Conservation (phyloP, 257 asterid species). For the Ballota nigra region DNA sequence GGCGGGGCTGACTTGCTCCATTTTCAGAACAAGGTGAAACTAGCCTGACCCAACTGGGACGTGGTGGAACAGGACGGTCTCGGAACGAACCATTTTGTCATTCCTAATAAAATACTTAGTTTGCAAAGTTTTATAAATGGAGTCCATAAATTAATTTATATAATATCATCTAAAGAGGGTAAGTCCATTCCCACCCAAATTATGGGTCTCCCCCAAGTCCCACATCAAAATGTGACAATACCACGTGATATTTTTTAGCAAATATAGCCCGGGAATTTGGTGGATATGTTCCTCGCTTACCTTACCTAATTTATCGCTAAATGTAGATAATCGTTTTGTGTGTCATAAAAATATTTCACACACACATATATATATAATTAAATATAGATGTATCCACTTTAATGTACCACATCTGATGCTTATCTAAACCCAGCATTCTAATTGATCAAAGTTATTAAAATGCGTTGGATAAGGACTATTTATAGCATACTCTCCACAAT, state of each 20-base stretch:
- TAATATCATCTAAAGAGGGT: neutral
- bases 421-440: neutral
- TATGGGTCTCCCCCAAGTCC: conserved; percentile 16
- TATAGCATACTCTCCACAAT: too few relatives aligned
- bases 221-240: conserved; percentile 23
- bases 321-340: neutral
- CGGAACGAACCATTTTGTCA: too few relatives aligned
- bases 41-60: too few relatives aligned
- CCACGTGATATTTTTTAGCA: conserved; percentile 28
- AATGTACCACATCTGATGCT: neutral
- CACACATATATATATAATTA: neutral
- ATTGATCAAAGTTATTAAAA: neutral
- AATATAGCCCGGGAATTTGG: conserved; percentile 26
- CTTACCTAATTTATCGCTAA: conserved; percentile 6
- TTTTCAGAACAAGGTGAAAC: too few relatives aligned
- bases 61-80: too few relatives aligned
- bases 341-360: neutral
- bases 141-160: too few relatives aligned
- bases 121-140: too few relatives aligned
- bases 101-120: too few relatives aligned
- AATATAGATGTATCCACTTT: neutral
- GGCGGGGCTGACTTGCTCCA: too few relatives aligned
- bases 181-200: conserved; percentile 18
- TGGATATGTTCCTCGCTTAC: conserved; percentile 22
- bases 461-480: neutral